Evolutionary conservation across 2,329 filamentous ascomycete species (phyloP).

Genomic region (Aspergillus flavus): DNA sequence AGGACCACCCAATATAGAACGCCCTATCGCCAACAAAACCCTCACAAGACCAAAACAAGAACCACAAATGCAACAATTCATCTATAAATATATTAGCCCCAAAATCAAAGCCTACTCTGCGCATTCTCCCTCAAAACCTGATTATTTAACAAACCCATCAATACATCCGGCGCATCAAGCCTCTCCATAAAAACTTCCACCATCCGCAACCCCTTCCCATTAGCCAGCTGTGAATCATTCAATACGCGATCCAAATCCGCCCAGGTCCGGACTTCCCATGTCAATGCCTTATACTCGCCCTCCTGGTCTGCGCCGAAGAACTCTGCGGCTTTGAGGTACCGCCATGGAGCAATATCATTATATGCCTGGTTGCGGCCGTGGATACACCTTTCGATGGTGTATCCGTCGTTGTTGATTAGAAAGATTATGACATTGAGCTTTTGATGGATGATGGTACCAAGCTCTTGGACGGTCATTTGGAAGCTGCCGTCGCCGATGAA

Average conservation of each 20-base stretch:
- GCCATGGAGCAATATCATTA: background rate
- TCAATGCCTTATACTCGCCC: background rate
- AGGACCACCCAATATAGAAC: no score
- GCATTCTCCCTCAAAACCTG: background rate
- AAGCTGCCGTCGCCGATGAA: background rate
- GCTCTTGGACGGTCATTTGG: background rate
- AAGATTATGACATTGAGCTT: background rate
- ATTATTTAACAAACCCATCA: background rate
- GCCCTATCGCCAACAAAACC: no score
- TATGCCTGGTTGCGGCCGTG: background rate
- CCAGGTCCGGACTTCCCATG: background rate
- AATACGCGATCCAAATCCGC: background rate
- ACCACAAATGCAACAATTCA: background rate
- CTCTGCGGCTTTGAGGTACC: background rate
- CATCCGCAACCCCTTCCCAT: background rate
- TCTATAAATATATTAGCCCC: background rate
- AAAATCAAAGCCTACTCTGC: background rate
- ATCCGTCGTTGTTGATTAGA: background rate
- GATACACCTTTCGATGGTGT: background rate
- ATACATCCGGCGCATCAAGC: background rate
- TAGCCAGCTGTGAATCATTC: background rate
- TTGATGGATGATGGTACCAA: background rate
- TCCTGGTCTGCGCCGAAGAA: background rate
- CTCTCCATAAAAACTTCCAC: background rate
- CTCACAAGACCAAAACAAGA: background rate